Conservation (phyloP, 2,329 filamentous ascomycete species). For the Karstenula rhodostoma region DNA sequence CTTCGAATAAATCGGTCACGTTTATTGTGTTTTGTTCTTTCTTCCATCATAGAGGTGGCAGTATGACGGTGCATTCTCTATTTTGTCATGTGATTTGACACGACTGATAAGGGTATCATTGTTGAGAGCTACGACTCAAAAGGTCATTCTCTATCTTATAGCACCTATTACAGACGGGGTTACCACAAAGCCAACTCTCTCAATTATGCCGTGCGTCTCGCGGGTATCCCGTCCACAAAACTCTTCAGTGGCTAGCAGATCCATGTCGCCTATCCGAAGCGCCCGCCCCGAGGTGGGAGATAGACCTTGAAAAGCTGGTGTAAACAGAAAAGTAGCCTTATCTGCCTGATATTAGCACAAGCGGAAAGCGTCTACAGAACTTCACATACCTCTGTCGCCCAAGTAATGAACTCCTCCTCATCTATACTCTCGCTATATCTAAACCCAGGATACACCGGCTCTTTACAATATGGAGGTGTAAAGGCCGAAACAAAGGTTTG, state of each 20-base stretch:
- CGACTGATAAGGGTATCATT: constrained; percentile 13
- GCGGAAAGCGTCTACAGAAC: constrained; percentile 11
- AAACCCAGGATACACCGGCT: constrained; percentile 13
- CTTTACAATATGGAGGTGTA: constrained; percentile 12
- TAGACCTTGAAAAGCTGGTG: constrained; percentile 12
- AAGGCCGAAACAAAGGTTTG: constrained; percentile 12
- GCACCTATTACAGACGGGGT: constrained; percentile 9
- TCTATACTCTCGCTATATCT: constrained; percentile 12
- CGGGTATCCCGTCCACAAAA: constrained; percentile 12
- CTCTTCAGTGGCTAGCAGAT: constrained; percentile 10
- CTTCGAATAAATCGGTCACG: constrained; percentile 12
- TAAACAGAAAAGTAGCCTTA: constrained; percentile 11
- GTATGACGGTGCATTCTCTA: constrained; percentile 9
- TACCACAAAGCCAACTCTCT: constrained; percentile 12
- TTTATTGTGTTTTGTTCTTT: constrained; percentile 12
- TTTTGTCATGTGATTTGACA: constrained; percentile 11
- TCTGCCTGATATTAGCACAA: constrained; percentile 13
- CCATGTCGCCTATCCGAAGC: constrained; percentile 8
- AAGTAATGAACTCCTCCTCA: constrained; percentile 14
- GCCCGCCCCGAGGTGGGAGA: constrained; percentile 8
- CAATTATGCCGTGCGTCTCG: constrained; percentile 11
- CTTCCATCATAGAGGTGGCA: constrained; percentile 12
- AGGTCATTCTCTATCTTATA: constrained; percentile 12
- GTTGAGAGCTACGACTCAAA: constrained; percentile 14
- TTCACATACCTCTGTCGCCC: constrained; percentile 13